Evolutionary conservation across 371 early-diverging fungal genomes (phyloP), one percentile per base, ranked within the genome.

Genomic region (Entomophthora muscae): DNA sequence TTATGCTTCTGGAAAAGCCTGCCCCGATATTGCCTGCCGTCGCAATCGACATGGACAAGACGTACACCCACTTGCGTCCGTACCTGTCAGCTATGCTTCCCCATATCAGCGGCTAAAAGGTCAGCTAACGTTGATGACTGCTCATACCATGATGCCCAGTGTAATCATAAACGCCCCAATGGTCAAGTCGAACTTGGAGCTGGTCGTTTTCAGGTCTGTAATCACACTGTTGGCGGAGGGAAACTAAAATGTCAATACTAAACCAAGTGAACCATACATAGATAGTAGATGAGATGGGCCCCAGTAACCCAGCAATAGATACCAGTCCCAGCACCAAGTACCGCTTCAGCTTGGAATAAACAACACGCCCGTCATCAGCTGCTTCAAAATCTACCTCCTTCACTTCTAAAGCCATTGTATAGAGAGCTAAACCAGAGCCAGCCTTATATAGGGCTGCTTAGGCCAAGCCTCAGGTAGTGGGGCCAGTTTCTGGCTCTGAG

Each of bases 21-120:
- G 83, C 83, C 0, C 84, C 84, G 1, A 87, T 62, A 17, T 82
- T 81, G 0, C 83, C 78, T 1, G 66, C 61, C 0, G 76, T 69
- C 68, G 77, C 87, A 10, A 86, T 63, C 0, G 74, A 12, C 30
- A 80, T 76, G 1, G 84, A 80, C 1, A 63, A n/a, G 12, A 84
- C 68, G 63, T 86, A 88, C 12, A 89, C 76, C 0, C 76, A 68
- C 32, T 82, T 77, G 21, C 90, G 76, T 1, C 84, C 83, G 61
- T 77, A 73, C 3, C 71, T 64, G 66, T 89, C 90, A 0, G 88
- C 82, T 10, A 85, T 65, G 22, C 82, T 74, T 17, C 83, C 86
- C 83, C 83, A 86, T 26, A 83, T 60, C 22, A 89, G 54, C 12
- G 82, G 82, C n/a, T n/a, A n/a, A n/a, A n/a, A n/a, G n/a, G n/a